A percentile compares a stretch with the other conserved stretches of the same genome.
Evolutionary conservation across 257 asterid species (phyloP).

Genomic region (Nyctanthes arbortristis): DNA sequence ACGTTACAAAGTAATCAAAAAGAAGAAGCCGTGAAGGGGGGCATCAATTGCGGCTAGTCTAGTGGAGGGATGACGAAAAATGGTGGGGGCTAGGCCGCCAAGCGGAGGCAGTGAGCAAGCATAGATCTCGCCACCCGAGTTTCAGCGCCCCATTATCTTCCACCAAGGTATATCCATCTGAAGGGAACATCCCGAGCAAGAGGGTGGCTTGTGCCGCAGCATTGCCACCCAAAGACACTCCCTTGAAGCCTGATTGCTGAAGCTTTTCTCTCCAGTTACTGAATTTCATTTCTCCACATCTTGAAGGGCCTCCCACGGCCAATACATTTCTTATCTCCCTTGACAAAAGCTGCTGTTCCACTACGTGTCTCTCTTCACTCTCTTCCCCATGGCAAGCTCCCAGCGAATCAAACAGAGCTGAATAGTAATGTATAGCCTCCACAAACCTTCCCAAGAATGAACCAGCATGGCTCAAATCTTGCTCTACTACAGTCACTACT

Average conservation of each 20-base stretch:
- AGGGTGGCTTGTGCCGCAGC: slow-evolving; percentile 96
- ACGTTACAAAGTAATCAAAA: neutral
- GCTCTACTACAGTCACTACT: slow-evolving; percentile 95
- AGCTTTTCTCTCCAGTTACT: slow-evolving; percentile 95
- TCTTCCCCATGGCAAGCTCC: slow-evolving; percentile 99
- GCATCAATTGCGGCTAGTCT: neutral
- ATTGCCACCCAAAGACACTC: slow-evolving; percentile 78
- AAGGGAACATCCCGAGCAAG: slow-evolving; percentile 90
- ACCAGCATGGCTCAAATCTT: slow-evolving; percentile 94
- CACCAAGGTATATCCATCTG: slow-evolving; percentile 87
- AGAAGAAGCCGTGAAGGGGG: too few relatives aligned
- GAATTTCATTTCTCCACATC: slow-evolving; percentile 74
- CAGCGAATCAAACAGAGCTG: slow-evolving; percentile 86
- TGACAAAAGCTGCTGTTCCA: slow-evolving; percentile 87
- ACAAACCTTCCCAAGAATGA: slow-evolving; percentile 90
- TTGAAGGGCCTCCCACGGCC: slow-evolving; percentile 78
- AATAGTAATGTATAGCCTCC: slow-evolving; percentile 95
- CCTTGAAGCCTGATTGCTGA: slow-evolving; percentile 81
- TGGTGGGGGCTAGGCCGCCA: slow-evolving; percentile 56
- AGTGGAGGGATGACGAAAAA: neutral
- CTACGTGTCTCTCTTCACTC: slow-evolving; percentile 90
- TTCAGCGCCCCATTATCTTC: slow-evolving; percentile 94
- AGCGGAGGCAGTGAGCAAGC: slow-evolving; percentile 96
- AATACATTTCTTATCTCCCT: slow-evolving; percentile 85
- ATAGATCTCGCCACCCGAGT: slow-evolving; percentile 98